Conservation (phyloP, 306 rosid genomes). For the Acacia confusa region DNA sequence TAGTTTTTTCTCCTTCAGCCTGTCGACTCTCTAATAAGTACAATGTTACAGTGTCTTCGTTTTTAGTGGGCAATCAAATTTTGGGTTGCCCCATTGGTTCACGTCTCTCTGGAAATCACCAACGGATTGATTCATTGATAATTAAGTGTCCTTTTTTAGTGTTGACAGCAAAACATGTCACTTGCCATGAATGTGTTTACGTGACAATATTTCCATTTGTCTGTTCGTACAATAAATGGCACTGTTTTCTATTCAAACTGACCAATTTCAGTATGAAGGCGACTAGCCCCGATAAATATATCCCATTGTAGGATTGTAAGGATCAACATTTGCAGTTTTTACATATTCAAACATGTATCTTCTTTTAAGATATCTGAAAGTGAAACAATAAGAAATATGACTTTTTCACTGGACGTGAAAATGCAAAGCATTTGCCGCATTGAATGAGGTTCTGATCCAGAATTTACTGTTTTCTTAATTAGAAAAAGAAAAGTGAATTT, state of each 20-base stretch:
- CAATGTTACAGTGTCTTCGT: neutral
- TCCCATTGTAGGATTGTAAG: too few species aligned
- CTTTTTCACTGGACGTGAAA: neutral
- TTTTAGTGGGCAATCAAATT: neutral
- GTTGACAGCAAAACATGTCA: neutral
- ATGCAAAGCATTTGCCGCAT: neutral
- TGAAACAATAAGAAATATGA: too few species aligned
- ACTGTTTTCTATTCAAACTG: neutral
- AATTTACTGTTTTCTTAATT: too few species aligned
- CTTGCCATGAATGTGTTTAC: neutral
- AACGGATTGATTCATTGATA: slow-evolving; percentile 40
- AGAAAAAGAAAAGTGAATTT: too few species aligned
- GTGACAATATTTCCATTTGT: neutral
- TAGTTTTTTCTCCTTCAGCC: neutral
- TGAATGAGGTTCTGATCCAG: neutral
- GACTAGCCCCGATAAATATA: neutral
- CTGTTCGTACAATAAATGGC: neutral
- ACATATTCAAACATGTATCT: too few species aligned
- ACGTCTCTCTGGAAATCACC: slow-evolving; percentile 53
- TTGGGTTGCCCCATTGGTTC: slow-evolving; percentile 29
- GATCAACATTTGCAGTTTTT: too few species aligned
- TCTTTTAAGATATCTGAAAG: neutral
- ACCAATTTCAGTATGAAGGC: neutral
- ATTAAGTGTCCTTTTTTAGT: neutral
- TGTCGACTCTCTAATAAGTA: neutral